phyloP scores from a whole-genome alignment of 2,329 filamentous ascomycete species.

The Coniochaeta pulveracea region DNA sequence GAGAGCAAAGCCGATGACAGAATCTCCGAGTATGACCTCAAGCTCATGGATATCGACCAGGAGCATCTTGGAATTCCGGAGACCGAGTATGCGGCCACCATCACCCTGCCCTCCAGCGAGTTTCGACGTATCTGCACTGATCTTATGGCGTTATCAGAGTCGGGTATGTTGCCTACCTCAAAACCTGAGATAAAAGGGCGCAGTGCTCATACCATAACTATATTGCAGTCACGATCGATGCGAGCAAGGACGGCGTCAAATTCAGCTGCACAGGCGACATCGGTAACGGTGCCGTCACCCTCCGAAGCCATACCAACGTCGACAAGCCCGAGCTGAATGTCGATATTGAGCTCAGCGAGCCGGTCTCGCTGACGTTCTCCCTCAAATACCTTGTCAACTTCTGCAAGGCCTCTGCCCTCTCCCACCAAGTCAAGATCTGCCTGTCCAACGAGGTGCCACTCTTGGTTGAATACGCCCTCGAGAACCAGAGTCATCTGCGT shows the following conservation, averaged over 20 bases:
- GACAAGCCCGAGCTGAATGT: slow-evolving; percentile 83
- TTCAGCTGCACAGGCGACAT: slow-evolving; percentile 92
- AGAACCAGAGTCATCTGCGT: slow-evolving; percentile 55
- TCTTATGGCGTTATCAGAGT: slow-evolving; percentile 85
- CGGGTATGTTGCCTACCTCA: slow-evolving; percentile 49
- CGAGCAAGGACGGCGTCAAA: slow-evolving; percentile 93
- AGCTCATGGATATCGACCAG: slow-evolving; percentile 99
- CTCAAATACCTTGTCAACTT: slow-evolving; percentile 99
- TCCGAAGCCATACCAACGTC: slow-evolving; percentile 78
- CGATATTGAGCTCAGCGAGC: slow-evolving; percentile 82
- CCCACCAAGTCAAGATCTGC: slow-evolving; percentile 75
- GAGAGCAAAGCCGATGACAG: slow-evolving; percentile 83
- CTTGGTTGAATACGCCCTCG: slow-evolving; percentile 68
- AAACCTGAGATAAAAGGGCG: not conserved
- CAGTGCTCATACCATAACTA: not conserved
- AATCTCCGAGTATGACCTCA: slow-evolving; percentile 97
- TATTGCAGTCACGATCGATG: slow-evolving; percentile 75
- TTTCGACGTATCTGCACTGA: slow-evolving; percentile 95
- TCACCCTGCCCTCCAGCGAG: slow-evolving; percentile 78
- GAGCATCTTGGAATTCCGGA: slow-evolving; percentile 98
- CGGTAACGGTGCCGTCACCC: slow-evolving; percentile 84
- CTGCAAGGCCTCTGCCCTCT: slow-evolving; percentile 90
- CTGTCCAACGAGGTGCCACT: slow-evolving; percentile 94
- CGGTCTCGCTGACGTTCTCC: slow-evolving; percentile 90
- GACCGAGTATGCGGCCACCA: slow-evolving; percentile 92